Evolutionary conservation across 148 eudicot genomes (phyloP).

Genomic region (Heliamphora exappendiculata): DNA sequence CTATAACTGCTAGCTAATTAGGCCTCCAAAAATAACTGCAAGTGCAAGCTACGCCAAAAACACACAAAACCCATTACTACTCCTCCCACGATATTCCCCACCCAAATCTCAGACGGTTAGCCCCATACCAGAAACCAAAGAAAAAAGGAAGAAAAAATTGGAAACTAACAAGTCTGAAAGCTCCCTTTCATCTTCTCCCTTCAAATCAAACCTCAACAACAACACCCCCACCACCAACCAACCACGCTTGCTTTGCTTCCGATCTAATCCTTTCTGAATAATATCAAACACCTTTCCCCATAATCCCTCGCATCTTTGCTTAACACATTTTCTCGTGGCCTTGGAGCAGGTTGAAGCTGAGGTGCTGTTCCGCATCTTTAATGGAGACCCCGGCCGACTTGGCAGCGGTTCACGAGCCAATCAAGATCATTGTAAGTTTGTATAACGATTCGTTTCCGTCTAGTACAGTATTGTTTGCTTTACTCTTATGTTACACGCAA

Average conservation of each 20-base stretch:
- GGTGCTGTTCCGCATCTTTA: not conserved
- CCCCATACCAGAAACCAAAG: not conserved
- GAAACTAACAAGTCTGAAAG: constrained; percentile 20
- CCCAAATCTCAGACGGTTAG: constrained; percentile 8
- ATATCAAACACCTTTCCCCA: not conserved
- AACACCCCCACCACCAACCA: constrained; percentile 20
- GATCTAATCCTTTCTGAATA: constrained; percentile 9
- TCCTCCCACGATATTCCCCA: not conserved
- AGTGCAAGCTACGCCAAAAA: constrained; percentile 37
- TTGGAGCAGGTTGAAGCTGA: not conserved
- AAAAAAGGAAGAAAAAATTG: no score
- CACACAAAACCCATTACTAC: not conserved
- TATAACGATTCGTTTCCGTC: not conserved
- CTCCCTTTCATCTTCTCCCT: constrained; percentile 25
- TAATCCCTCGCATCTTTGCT: no score
- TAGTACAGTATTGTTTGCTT: not conserved
- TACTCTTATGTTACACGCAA: no score
- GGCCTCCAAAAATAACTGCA: constrained; percentile 14
- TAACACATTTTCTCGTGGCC: not conserved
- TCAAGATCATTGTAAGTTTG: constrained; percentile 17
- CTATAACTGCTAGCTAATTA: not conserved
- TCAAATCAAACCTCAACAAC: constrained; percentile 23
- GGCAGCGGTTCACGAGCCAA: constrained; percentile 6
- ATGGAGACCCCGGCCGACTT: constrained; percentile 18
- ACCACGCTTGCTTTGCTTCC: constrained; percentile 13